Conservation (phyloP, 129 eudicot genomes). For the Arctium minus region DNA sequence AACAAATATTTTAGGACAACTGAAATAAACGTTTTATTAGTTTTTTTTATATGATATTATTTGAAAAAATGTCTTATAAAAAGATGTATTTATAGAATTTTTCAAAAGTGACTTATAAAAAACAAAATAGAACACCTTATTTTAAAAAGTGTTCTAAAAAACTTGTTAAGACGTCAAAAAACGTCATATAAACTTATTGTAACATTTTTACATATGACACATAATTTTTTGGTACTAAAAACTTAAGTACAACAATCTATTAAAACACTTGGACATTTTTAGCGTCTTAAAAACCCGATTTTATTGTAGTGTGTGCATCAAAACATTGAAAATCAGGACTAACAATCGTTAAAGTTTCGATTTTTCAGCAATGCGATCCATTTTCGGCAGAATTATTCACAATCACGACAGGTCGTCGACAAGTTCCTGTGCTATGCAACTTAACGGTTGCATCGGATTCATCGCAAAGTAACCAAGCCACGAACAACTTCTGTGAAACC, state of each 20-base stretch:
- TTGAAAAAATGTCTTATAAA: no score
- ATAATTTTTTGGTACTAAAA: neutral
- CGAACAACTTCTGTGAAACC: conserved; percentile 45
- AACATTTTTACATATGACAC: neutral
- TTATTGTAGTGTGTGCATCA: neutral
- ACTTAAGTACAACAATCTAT: neutral
- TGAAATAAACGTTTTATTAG: no score
- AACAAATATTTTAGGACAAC: neutral
- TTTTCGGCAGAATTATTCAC: conserved; percentile 68
- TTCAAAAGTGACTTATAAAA: neutral
- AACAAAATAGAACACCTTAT: neutral
- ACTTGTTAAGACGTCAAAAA: neutral
- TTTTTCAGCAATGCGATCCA: conserved; percentile 68
- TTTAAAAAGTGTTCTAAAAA: neutral
- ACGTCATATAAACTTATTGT: neutral
- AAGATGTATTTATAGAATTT: no score
- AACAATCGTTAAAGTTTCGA: neutral
- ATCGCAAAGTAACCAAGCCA: conserved; percentile 35
- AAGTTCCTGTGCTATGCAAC: conserved; percentile 69
- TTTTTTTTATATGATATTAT: neutral
- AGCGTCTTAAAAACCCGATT: neutral
- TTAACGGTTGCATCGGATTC: conserved; percentile 40
- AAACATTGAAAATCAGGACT: neutral
- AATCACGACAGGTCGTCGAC: conserved; percentile 29
- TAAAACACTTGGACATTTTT: neutral